Evolutionary conservation across 768 basidiomycete species (phyloP), one percentile per base, ranked within the genome.

Genomic region (Paxillus involutus): DNA sequence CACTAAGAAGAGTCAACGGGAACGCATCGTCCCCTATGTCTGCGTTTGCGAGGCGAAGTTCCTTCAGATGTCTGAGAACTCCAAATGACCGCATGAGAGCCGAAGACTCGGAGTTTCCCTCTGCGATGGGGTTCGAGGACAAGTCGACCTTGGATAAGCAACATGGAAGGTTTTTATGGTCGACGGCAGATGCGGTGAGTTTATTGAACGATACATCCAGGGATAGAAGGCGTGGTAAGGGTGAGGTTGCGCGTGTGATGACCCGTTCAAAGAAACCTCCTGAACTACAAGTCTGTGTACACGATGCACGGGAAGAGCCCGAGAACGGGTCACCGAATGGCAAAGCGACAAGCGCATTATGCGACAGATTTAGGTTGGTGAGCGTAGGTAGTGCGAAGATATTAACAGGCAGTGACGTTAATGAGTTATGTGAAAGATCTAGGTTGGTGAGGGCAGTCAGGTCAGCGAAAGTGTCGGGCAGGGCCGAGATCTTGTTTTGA

Each of bases 381-480:
- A 93, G 78, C 36, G 81, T 74, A 7, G 90, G 88, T 17, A 93
- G 80, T 12, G 86, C 75, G 59, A 85, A 91, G 29, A 91, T 61
- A 59, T 83, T 80, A 32, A 71, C 61, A 1, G 91, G 91, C 11
- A 92, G 75, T 5, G 79, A 71, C 0, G 78, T 78, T 32, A 94
- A 75, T 4, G 74, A 69, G 65, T 93, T 93, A 65, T 88, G 78
- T 0, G 90, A 91, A 33, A 94, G 71, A 70, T 94, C 89, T 56
- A 93, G 73, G 45, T 73, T 73, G 12, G 84, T 83, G 17, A 94
- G 76, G 19, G 78, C 77, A 0, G 81, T 80, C 44, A 94, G 73
- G 69, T 93, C 87, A 0, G 80, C 79, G 56, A 93, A 83, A 1
- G 82, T 77, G 47, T 79, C 73, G 6, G 91, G 91, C 3, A 94